Evolutionary conservation across 169 alveolate genomes (phyloP), one percentile per base, ranked within the genome.

Genomic region (Babesia bigemina): DNA sequence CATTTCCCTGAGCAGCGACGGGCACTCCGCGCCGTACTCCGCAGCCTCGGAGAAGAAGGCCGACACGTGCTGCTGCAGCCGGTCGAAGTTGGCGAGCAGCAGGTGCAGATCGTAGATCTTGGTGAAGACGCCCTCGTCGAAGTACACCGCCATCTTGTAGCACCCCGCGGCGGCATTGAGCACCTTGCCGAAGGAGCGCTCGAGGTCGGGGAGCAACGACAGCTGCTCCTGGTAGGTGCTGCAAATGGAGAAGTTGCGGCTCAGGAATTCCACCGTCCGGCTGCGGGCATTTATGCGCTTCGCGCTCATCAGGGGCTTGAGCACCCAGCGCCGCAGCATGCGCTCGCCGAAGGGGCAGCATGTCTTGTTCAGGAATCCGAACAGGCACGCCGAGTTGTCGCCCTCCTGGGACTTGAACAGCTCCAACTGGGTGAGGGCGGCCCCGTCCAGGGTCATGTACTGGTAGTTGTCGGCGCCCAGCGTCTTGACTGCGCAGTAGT

Each of bases 271-370:
- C 8, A 98, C 98, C 12, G 96, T 93, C 75, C 92, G 95, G 50
- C 94, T 89, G 63, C 99, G 92, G 14, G 88, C 96, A 72, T 94
- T 91, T 16, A 97, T 94, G 59, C 90, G 77, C n/a, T 91, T 63
- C 36, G 92, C 75, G 65, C 91, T 92, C 56, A 88, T 67, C 60
- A 96, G 85, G 45, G 99, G 99, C 39, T 96, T 87, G 59, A 94
- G 88, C n/a, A 98, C 75, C 99, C 99, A 98, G 49, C 93, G 93
- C 72, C 95, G 92, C 75, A 98, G 62, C 85, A 95, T 63, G 69
- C 99, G 88, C 76, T 92, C 94, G 22, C 99, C 99, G 70, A 96
- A 94, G 28, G 97, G 95, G 17, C 99, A 94, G 44, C 81, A 79
- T 14, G 99, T 95, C 63, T 94, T 93, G 91, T 98, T 95, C 53